Percentiles rank a stretch among this genome's conserved stretches.
Evolutionary conservation across 1,284 basidiomycete species (phyloP).

Genomic region (Sanghuangporus weigelae): DNA sequence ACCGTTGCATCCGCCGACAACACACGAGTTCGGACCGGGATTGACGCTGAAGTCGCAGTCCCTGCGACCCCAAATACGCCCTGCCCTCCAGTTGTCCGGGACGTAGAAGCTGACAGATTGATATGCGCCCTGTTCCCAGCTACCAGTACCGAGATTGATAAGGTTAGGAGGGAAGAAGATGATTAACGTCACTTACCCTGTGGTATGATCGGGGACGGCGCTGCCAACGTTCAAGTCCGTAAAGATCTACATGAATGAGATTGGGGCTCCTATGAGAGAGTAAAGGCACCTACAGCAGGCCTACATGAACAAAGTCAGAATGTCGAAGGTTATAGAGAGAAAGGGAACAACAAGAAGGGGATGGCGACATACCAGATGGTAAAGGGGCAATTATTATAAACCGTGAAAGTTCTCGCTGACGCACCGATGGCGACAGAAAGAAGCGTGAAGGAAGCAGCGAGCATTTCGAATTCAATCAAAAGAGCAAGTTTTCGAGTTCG

Average conservation of each 20-base stretch:
- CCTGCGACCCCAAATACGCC: conserved; percentile 43
- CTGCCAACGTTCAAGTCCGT: conserved; percentile 22
- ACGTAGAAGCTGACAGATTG: conserved; percentile 22
- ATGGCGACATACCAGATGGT: conserved; percentile 30
- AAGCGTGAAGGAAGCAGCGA: not conserved
- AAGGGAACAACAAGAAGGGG: not conserved
- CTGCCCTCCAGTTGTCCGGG: conserved; percentile 28
- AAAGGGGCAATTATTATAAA: conserved; percentile 22
- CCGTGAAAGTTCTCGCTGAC: conserved; percentile 37
- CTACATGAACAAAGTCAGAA: not conserved
- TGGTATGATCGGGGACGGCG: conserved; percentile 18
- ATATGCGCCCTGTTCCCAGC: conserved; percentile 25
- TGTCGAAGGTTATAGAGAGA: not conserved
- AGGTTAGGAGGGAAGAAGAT: not conserved
- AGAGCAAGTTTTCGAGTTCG: not conserved
- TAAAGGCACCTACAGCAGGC: conserved; percentile 18
- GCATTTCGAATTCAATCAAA: not conserved
- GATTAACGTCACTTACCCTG: conserved; percentile 21
- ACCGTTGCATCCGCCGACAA: conserved; percentile 42
- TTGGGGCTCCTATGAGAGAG: not conserved
- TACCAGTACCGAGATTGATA: not conserved
- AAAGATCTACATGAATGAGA: conserved; percentile 20
- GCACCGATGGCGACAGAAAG: conserved; percentile 26
- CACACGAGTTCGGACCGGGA: conserved; percentile 34
- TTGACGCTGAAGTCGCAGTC: conserved; percentile 37